A percentile compares a stretch with the other conserved stretches of the same genome.
phyloP scores from a whole-genome alignment of 495 filamentous ascomycete genomes.

The Lichina pygmaea region DNA sequence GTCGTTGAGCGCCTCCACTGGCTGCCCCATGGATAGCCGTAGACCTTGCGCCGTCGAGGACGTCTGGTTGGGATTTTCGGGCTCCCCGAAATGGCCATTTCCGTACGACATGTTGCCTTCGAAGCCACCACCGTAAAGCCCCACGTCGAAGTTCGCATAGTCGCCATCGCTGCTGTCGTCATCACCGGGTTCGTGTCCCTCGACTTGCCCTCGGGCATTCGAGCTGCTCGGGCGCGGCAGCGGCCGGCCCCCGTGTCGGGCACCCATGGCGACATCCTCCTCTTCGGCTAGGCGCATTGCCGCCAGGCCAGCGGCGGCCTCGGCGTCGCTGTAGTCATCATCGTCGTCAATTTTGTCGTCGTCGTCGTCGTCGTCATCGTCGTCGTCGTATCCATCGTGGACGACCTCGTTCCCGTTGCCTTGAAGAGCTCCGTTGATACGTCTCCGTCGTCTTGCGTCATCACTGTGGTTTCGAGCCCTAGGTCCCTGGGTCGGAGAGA shows the following conservation, averaged over 20 bases:
- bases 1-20: neutral
- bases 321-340: slow-evolving; percentile 64
- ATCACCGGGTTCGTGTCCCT: slow-evolving; percentile 16
- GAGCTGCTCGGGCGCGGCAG: slow-evolving; percentile 13
- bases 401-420: too few species aligned
- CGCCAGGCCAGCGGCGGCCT: slow-evolving; percentile 63
- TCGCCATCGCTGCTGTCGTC: slow-evolving; percentile 36
- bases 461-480: neutral
- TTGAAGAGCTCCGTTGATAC: too few species aligned
- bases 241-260: slow-evolving; percentile 27
- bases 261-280: slow-evolving; percentile 33
- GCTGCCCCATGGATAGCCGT: slow-evolving; percentile 13
- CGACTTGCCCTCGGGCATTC: slow-evolving; percentile 7
- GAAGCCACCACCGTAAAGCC: slow-evolving; percentile 47
- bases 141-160: slow-evolving; percentile 43
- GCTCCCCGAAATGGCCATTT: slow-evolving; percentile 10
- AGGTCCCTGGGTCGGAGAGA: neutral
- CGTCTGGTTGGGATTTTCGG: neutral
- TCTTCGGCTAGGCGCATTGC: slow-evolving; percentile 69
- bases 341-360: slow-evolving; percentile 23
- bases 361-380: slow-evolving; percentile 17
- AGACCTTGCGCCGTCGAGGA: slow-evolving; percentile 10
- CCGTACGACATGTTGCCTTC: slow-evolving; percentile 48
- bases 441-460: neutral
- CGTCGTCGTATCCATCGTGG: slow-evolving; percentile 24